These are phyloP conservation scores for Domatiomyces catenatus DNA, from an alignment of 2,329 filamentous ascomycete species.

Conservation along the genomic window DNA sequence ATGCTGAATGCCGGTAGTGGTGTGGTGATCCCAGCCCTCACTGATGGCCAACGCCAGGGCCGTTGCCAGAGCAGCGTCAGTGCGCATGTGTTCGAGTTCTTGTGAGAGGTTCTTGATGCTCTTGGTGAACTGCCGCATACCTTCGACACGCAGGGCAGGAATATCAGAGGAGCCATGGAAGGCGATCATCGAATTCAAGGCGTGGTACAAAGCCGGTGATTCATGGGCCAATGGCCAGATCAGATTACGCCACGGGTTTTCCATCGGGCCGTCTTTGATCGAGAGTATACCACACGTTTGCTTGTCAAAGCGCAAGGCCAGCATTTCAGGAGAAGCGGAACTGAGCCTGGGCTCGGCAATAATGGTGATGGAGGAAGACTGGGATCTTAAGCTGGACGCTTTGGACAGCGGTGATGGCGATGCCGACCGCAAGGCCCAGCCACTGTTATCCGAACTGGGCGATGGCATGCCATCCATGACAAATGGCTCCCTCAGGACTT, in stretches of 20 bases:
- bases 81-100: conserved; percentile 46
- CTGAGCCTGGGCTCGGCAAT: conserved; percentile 32
- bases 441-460: neutral
- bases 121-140: conserved; percentile 53
- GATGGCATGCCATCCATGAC: neutral
- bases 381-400: conserved; percentile 21
- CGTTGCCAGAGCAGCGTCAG: conserved; percentile 47
- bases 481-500: conserved; percentile 31
- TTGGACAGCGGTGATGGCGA: conserved; percentile 23
- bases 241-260: conserved; percentile 57
- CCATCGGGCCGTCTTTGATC: conserved; percentile 51
- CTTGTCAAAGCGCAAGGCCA: conserved; percentile 48
- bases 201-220: conserved; percentile 51
- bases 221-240: conserved; percentile 53
- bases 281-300: conserved; percentile 57
- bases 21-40: conserved; percentile 57
- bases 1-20: conserved; percentile 53
- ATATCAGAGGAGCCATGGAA: conserved; percentile 41
- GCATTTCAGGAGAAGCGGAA: conserved; percentile 42
- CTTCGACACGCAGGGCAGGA: conserved; percentile 43
- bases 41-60: conserved; percentile 53
- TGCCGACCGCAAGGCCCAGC: neutral
- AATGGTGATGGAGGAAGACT: conserved; percentile 14
- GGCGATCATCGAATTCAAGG: conserved; percentile 52
- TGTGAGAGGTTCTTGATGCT: conserved; percentile 45